Evolutionary conservation across 2,329 filamentous ascomycete genomes (phyloP).

Genomic region (Lizonia empirigonia): DNA sequence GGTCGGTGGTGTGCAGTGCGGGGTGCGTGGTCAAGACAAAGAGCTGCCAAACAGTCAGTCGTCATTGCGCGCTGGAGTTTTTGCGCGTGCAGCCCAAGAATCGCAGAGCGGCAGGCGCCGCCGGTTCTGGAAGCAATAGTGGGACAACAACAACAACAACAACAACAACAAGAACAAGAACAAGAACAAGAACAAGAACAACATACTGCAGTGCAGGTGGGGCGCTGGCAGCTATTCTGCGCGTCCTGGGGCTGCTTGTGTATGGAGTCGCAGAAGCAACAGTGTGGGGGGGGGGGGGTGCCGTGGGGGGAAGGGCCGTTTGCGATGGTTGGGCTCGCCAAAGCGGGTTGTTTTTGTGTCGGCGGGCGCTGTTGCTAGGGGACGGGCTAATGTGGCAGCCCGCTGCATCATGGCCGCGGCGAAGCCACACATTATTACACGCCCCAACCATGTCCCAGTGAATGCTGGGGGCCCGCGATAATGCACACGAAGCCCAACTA

Average conservation of each 20-base stretch:
- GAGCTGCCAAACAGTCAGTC: constrained; percentile 11
- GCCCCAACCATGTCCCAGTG: constrained; percentile 3
- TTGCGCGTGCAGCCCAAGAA: constrained; percentile 4
- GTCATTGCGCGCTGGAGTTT: neutral
- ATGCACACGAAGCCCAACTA: neutral
- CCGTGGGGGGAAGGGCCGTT: neutral
- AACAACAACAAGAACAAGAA: too few species aligned
- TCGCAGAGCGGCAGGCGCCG: too few species aligned
- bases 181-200: neutral
- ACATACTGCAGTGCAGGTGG: constrained; percentile 1
- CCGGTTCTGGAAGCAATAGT: too few species aligned
- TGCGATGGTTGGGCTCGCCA: constrained; percentile 8
- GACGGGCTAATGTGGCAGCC: neutral
- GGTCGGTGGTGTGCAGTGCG: constrained; percentile 16
- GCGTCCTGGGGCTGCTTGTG: neutral
- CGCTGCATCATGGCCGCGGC: constrained; percentile 1
- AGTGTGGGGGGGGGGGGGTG: neutral
- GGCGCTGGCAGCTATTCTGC: neutral
- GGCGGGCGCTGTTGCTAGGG: constrained; percentile 9
- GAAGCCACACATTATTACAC: neutral
- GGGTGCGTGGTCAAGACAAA: constrained; percentile 3
- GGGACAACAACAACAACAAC: too few species aligned
- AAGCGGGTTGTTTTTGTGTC: constrained; percentile 14
- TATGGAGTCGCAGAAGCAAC: neutral
- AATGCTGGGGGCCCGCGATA: neutral